phyloP scores from a whole-genome alignment of 768 basidiomycete species.

The Hericium rajendrae region DNA sequence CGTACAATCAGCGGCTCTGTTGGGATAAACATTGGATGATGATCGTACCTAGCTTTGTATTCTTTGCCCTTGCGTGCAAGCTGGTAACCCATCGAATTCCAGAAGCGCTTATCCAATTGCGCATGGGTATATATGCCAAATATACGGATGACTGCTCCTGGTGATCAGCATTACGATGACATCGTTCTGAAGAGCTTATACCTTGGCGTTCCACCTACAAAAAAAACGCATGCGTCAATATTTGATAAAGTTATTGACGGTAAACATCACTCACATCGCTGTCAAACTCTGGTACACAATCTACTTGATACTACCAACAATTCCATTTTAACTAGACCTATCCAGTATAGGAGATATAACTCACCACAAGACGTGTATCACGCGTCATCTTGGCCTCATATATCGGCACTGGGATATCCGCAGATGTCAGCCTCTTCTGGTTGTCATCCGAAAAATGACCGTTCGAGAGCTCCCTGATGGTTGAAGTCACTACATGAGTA shows the following conservation, averaged over 20 bases:
- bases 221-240: neutral
- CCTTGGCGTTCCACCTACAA: neutral
- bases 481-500: neutral
- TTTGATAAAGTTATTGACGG: neutral
- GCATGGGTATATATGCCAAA: neutral
- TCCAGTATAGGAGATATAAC: neutral
- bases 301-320: conserved; percentile 8
- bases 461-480: conserved; percentile 6
- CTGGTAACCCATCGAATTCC: neutral
- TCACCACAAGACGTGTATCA: conserved; percentile 6
- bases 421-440: conserved; percentile 4
- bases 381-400: conserved; percentile 9
- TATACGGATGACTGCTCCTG: neutral
- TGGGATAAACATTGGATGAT: neutral
- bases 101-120: neutral
- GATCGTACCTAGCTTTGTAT: neutral
- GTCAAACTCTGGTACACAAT: conserved; percentile 3
- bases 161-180: neutral
- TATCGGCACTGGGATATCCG: conserved; percentile 6
- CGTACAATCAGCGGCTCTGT: neutral
- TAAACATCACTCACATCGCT: neutral
- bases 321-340: neutral
- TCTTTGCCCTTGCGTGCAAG: neutral
- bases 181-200: neutral
- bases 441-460: conserved; percentile 9